Conservation (phyloP, 2,329 filamentous ascomycete genomes). For the Fusarium sp. region DNA sequence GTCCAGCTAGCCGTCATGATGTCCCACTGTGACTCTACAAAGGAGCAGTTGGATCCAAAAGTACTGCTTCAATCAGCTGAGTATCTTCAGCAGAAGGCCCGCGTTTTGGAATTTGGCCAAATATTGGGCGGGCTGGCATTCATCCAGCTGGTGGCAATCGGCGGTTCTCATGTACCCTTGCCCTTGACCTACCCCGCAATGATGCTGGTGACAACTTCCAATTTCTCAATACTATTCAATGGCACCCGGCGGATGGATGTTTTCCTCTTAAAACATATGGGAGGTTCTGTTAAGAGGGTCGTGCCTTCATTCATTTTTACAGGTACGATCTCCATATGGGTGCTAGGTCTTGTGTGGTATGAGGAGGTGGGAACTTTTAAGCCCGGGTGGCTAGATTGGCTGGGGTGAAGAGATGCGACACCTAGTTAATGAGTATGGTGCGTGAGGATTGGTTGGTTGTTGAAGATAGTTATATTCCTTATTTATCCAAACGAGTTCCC, state of each 20-base stretch:
- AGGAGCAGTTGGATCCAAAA: not conserved
- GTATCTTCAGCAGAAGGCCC: not conserved
- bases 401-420: not conserved
- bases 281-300: too few relatives aligned
- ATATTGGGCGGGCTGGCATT: too few relatives aligned
- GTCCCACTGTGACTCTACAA: not conserved
- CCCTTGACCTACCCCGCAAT: too few relatives aligned
- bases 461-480: not conserved
- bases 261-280: too few relatives aligned
- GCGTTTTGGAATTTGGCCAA: not conserved
- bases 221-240: too few relatives aligned
- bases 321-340: too few relatives aligned
- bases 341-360: not conserved
- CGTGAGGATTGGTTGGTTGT: not conserved
- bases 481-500: slow-evolving; percentile 10
- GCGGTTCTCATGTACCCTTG: too few relatives aligned
- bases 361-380: not conserved
- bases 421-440: not conserved
- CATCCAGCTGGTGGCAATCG: too few relatives aligned
- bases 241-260: too few relatives aligned
- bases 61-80: not conserved
- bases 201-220: too few relatives aligned
- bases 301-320: too few relatives aligned
- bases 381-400: not conserved
- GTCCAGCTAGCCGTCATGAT: not conserved